Evolutionary conservation across 2,329 filamentous ascomycete species (phyloP).

Genomic region (Xylaria sp.): DNA sequence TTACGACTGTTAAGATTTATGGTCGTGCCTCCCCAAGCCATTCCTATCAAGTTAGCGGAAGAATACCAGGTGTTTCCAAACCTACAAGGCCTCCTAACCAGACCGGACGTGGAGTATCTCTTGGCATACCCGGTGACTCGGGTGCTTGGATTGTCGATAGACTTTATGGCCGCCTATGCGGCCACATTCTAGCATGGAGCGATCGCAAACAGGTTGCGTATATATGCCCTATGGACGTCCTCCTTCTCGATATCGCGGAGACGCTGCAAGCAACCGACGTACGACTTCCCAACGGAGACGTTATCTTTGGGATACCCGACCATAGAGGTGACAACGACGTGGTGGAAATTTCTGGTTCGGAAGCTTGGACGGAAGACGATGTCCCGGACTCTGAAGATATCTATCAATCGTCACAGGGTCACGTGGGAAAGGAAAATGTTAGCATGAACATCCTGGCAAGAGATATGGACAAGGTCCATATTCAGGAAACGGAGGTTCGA

Average conservation of each 20-base stretch:
- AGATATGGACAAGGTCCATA: constrained; percentile 47
- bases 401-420: constrained; percentile 17
- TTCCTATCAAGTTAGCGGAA: constrained; percentile 69
- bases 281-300: constrained; percentile 72
- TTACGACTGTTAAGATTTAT: constrained; percentile 88
- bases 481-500: constrained; percentile 31
- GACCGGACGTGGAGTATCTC: constrained; percentile 49
- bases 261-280: constrained; percentile 78
- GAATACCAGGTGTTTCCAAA: constrained; percentile 41
- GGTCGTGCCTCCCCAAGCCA: constrained; percentile 84
- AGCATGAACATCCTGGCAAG: constrained; percentile 36
- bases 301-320: constrained; percentile 51
- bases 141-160: constrained; percentile 94
- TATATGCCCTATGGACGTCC: constrained; percentile 93
- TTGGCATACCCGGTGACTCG: constrained; percentile 85
- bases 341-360: constrained; percentile 44
- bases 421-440: constrained; percentile 15
- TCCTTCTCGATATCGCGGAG: constrained; percentile 85
- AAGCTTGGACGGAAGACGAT: constrained; percentile 44
- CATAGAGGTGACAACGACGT: constrained; percentile 47
- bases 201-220: constrained; percentile 84
- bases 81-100: constrained; percentile 33
- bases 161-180: constrained; percentile 80
- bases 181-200: constrained; percentile 91
- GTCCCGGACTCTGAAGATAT: constrained; percentile 33